Percentiles rank a stretch among this genome's conserved stretches.
Evolutionary conservation across 2,329 filamentous ascomycete species (phyloP).

Genomic region (Neonectria punicea): DNA sequence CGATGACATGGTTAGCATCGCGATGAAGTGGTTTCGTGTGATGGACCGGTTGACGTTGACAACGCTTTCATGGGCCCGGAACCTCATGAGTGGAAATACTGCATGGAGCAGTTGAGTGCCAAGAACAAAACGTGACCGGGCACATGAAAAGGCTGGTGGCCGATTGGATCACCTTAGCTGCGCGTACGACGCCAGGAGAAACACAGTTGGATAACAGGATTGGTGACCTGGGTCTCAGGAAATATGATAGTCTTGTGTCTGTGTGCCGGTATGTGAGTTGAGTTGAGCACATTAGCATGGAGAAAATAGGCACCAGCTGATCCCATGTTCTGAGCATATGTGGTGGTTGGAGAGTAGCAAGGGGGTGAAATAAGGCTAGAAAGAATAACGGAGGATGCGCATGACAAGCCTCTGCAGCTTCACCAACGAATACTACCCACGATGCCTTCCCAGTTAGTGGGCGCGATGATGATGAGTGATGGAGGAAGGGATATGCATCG

Average conservation of each 20-base stretch:
- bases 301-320: not conserved
- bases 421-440: not conserved
- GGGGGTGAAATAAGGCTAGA: not conserved
- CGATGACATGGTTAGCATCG: not conserved
- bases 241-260: slow-evolving; percentile 23
- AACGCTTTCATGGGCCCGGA: slow-evolving; percentile 2
- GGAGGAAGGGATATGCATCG: not conserved
- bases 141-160: slow-evolving; percentile 11
- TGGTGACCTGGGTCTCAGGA: slow-evolving; percentile 13
- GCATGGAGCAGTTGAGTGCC: slow-evolving; percentile 9
- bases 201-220: slow-evolving; percentile 26
- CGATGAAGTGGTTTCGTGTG: slow-evolving; percentile 3
- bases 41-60: not conserved
- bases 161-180: slow-evolving; percentile 22
- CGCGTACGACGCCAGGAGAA: slow-evolving; percentile 35
- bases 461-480: not conserved
- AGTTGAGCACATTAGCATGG: not conserved
- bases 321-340: not conserved
- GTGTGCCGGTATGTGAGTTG: slow-evolving; percentile 10
- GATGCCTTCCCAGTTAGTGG: not conserved
- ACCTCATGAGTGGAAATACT: slow-evolving; percentile 8
- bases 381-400: not conserved
- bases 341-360: not conserved
- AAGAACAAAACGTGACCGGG: slow-evolving; percentile 27
- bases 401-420: not conserved